Base-by-base conservation (phyloP, 257 asterid species). In the Penstemon newberryi region DNA sequence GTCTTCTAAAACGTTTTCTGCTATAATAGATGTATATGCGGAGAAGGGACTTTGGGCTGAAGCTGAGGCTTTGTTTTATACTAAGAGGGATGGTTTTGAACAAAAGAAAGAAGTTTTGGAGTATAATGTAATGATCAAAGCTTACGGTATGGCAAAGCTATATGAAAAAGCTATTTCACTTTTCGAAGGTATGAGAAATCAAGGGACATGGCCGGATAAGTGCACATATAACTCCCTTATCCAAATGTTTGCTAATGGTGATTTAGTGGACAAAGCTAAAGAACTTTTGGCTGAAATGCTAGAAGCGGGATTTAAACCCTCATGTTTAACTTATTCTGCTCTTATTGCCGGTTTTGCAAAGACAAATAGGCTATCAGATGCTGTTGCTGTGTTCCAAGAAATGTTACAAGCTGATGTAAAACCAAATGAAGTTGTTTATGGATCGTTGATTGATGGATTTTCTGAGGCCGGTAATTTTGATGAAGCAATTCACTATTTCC, bases 61-160 rank as follows among this genome's bases (percentile, higher is more conserved):
- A 82, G 90, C 96, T 0, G 97, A 93, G 85, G 83, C 83, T 51
- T 76, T 93, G 70, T 93, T 93, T 78, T 70, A 70, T 50, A 47
- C 69, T 54, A 65, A 80, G 61, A 84, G 78, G 68, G 87, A 79
- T 65, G 73, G 72, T 54, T 43, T 50, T 72, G 83, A 70, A 64
- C 88, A 72, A 68, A 91, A 78, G 45, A 83, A 75, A 79, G 90
- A 81, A 60, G 80, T 90, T 63, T 50, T 74, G 79, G 97, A 92
- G 84, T 88, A 88, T 78, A 92, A 92, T 85, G 94, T 92, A 46
- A 86, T 92, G 98, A 80, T 92, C 74, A 92, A 92, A 81, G 96
- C 97, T 65, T 92, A 88, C 76, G 98, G 98, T 70, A 85, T 77
- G 53, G 91, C 88, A 19, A 74, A 85, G 73, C 83, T 73, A 37